These are phyloP conservation scores for Flaveria trinervia DNA, from an alignment of 129 eudicot species.

Conservation along the genomic window DNA sequence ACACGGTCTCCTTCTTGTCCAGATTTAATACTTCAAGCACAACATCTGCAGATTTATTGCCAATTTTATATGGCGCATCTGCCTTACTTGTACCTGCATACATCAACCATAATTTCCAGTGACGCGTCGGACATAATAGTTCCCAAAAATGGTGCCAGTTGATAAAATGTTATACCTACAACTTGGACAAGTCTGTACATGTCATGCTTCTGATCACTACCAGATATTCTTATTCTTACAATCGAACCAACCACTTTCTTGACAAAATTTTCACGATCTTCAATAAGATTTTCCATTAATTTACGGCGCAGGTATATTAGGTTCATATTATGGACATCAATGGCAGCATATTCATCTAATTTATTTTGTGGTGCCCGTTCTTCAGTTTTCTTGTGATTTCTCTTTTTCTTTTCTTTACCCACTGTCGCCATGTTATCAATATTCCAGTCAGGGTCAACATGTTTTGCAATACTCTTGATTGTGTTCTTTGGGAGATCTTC, in stretches of 20 bases:
- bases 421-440: constrained; percentile 26
- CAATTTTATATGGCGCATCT: constrained; percentile 56
- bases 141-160: neutral
- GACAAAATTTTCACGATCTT: constrained; percentile 49
- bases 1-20: constrained; percentile 70
- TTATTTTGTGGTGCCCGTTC: constrained; percentile 56
- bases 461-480: constrained; percentile 38
- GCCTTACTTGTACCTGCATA: constrained; percentile 68
- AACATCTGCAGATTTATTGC: constrained; percentile 52
- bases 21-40: constrained; percentile 78
- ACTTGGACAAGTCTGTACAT: constrained; percentile 79
- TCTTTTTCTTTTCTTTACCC: constrained; percentile 56
- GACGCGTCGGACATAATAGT: neutral
- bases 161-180: constrained; percentile 51
- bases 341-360: constrained; percentile 80
- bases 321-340: constrained; percentile 80
- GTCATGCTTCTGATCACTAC: constrained; percentile 74
- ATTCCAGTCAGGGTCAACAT: constrained; percentile 45
- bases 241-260: constrained; percentile 75
- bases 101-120: constrained; percentile 22
- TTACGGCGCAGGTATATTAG: constrained; percentile 70
- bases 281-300: constrained; percentile 68
- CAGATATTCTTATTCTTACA: constrained; percentile 71
- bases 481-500: constrained; percentile 53
- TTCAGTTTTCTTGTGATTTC: constrained; percentile 52